Evolutionary conservation across 768 basidiomycete genomes (phyloP), one percentile per base, ranked within the genome.

Genomic region (Tricholoma matsutake): DNA sequence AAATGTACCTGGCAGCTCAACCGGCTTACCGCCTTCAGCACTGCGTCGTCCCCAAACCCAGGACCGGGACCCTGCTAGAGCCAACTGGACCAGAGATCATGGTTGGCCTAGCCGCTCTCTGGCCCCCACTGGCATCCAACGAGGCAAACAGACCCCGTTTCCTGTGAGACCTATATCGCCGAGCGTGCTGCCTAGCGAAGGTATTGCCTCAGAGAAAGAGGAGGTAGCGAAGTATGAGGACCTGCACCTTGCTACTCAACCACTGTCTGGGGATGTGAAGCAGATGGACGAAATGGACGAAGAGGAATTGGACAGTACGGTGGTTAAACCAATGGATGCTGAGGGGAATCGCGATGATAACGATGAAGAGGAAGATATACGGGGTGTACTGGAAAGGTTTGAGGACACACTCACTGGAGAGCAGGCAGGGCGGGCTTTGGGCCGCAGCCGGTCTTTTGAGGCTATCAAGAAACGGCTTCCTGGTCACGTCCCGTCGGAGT

Each of bases 81-180:
- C 51, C 11, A 32, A 4, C 51, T n/a, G 29, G 29, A 32, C n/a
- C 29, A 31, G 28, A 31, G 51, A 31, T 6, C 29, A 29, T 28
- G 31, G 51, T 32, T 9, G 32, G 8, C n/a, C 51, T 18, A 53
- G 29, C 8, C 31, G 10, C 9, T 8, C 31, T 53, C 69, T 64
- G 57, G 45, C 57, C 47, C 65, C 59, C 41, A 61, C 63, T 32
- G 64, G 47, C 37, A 69, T 78, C 29, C 76, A 76, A 61, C 75
- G 84, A 14, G 84, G 84, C 11, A 76, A 78, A 39, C 79, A 82
- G 65, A 64, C 76, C 13, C 83, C 85, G 0, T 85, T 85, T 72
- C 84, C 84, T 22, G 56, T 75, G n/a, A 72, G 71, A 9, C 81
- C 82, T 18, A 62, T 81, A n/a, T 59, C 75, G 60, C 54, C 70